Conservation (phyloP, 179 eudicot species). For the Camellia oleifera region DNA sequence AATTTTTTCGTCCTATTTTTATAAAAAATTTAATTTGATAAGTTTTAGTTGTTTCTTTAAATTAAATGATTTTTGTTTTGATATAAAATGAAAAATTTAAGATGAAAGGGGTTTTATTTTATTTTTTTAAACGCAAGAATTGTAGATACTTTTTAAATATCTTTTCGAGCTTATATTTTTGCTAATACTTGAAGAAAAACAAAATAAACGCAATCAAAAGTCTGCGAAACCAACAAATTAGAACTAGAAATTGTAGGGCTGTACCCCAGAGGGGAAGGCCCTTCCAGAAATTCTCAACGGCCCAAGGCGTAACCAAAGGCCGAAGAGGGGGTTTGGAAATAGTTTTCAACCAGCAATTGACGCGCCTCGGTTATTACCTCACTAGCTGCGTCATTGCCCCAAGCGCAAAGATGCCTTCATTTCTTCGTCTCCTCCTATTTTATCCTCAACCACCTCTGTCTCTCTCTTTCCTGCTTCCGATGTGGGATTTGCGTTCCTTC, state of each 20-base stretch:
- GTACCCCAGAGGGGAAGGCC: background rate
- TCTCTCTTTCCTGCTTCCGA: background rate
- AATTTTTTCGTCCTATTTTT: too few relatives aligned
- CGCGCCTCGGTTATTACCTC: conserved; percentile 3
- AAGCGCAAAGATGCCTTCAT: background rate
- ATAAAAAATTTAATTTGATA: too few relatives aligned
- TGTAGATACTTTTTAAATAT: too few relatives aligned
- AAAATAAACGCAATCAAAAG: too few relatives aligned
- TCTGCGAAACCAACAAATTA: too few relatives aligned
- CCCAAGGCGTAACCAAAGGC: conserved; percentile 5
- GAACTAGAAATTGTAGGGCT: background rate
- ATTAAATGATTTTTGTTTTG: too few relatives aligned
- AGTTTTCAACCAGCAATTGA: conserved; percentile 15
- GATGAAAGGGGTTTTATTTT: too few relatives aligned
- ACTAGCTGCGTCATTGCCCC: conserved; percentile 10
- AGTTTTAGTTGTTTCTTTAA: too few relatives aligned
- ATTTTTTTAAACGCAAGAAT: too few relatives aligned
- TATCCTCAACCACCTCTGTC: background rate
- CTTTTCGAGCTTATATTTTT: too few relatives aligned
- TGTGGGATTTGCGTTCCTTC: background rate
- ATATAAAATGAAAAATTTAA: too few relatives aligned
- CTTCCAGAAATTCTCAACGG: conserved; percentile 15
- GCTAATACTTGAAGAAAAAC: too few relatives aligned
- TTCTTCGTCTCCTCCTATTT: background rate
- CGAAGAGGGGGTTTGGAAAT: conserved; percentile 16